Conservation (phyloP, 2,329 filamentous ascomycete species). For the Thermomyces lanuginosus region DNA sequence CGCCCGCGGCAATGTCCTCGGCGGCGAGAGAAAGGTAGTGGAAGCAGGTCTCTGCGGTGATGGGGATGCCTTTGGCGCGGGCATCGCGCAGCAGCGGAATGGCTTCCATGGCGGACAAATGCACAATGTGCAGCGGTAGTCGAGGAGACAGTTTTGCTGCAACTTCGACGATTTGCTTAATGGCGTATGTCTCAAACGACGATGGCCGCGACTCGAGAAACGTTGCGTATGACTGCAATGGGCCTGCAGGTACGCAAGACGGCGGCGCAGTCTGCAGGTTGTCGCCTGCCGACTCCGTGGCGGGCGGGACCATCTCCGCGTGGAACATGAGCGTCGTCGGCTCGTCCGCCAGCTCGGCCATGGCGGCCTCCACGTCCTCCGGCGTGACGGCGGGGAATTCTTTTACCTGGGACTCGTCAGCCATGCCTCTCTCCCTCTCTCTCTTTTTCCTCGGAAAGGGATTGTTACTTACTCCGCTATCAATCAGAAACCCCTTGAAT, state of each 20-base stretch:
- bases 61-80: conserved; percentile 55
- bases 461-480: conserved; percentile 62
- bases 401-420: conserved; percentile 46
- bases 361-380: conserved; percentile 60
- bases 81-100: conserved; percentile 67
- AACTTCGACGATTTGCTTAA: conserved; percentile 70
- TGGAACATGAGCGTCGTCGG: conserved; percentile 97
- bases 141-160: conserved; percentile 64
- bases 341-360: conserved; percentile 61
- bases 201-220: conserved; percentile 85
- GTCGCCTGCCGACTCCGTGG: conserved; percentile 62
- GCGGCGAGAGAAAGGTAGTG: conserved; percentile 78
- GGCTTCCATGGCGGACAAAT: conserved; percentile 75
- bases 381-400: conserved; percentile 88
- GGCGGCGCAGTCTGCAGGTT: conserved; percentile 53
- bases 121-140: conserved; percentile 82
- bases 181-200: conserved; percentile 77
- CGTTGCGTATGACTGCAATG: conserved; percentile 64
- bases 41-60: conserved; percentile 91
- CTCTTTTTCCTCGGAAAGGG: background rate
- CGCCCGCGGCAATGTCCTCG: conserved; percentile 66
- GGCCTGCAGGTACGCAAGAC: conserved; percentile 53
- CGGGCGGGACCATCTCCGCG: conserved; percentile 92
- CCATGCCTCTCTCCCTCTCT: background rate
- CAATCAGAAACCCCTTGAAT: conserved; percentile 96